phyloP scores from a whole-genome alignment of 345 rosid species.

The Pelargonium nanum region DNA sequence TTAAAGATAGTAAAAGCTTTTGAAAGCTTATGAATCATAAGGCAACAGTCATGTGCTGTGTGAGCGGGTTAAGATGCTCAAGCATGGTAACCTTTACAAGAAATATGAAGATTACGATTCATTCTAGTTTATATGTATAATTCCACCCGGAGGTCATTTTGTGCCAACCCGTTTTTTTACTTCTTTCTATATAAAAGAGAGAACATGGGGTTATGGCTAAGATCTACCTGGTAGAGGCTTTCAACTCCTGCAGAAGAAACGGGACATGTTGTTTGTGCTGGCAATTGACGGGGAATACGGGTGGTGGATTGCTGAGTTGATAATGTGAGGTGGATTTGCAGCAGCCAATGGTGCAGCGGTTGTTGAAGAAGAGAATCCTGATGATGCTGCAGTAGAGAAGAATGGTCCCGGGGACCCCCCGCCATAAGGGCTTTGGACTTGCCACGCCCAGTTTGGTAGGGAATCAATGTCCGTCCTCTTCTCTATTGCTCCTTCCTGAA shows the following conservation, averaged over 20 bases:
- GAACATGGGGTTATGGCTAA: too few species aligned
- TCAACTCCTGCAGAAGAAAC: not conserved
- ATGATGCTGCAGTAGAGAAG: constrained; percentile 76
- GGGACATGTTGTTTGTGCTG: not conserved
- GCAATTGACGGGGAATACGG: not conserved
- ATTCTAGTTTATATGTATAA: not conserved
- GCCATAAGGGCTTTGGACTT: constrained; percentile 24
- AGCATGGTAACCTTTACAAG: too few species aligned
- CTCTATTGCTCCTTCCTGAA: constrained; percentile 51
- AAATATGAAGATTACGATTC: too few species aligned
- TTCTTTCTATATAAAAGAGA: too few species aligned
- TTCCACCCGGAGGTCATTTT: not conserved
- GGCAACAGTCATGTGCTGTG: too few species aligned
- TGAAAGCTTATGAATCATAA: too few species aligned
- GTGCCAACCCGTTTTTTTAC: too few species aligned
- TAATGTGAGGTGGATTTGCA: not conserved
- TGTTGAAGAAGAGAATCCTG: constrained; percentile 61
- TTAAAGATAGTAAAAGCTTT: too few species aligned
- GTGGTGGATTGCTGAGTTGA: not conserved
- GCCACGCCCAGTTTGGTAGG: constrained; percentile 25
- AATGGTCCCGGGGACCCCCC: constrained; percentile 25
- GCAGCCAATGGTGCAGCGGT: constrained; percentile 14
- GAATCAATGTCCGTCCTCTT: constrained; percentile 37
- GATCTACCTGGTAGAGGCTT: not conserved
- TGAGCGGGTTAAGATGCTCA: too few species aligned